A percentile compares a stretch with the other conserved stretches of the same genome.
Evolutionary conservation across 306 rosid genomes (phyloP).

Genomic region (Mucuna pruriens): DNA sequence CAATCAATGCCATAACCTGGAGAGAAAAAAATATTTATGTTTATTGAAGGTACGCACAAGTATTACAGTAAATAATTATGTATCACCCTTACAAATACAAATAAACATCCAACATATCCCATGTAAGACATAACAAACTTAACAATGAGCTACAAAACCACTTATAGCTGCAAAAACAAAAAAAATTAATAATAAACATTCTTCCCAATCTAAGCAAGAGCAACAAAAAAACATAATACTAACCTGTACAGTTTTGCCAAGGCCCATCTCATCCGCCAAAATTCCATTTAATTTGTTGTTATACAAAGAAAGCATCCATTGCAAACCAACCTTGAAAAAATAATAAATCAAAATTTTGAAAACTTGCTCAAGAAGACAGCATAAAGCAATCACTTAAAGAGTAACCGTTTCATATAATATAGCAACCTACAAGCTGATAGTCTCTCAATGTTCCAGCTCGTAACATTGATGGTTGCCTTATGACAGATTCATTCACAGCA

Average conservation of each 20-base stretch:
- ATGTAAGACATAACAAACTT: constrained; percentile 1
- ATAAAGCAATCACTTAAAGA: constrained; percentile 1
- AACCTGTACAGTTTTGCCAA: constrained; percentile 99
- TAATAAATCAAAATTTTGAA: constrained; percentile 25
- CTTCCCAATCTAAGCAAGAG: constrained; percentile 27
- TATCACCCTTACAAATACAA: constrained; percentile 8
- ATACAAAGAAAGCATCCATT: constrained; percentile 99
- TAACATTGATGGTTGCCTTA: constrained; percentile 88
- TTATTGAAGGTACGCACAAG: background rate
- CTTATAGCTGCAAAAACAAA: background rate
- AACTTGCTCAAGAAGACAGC: constrained; percentile 20
- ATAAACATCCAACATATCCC: constrained; percentile 25
- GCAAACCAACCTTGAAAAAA: constrained; percentile 86
- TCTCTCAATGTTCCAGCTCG: constrained; percentile 98
- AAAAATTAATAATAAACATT: background rate
- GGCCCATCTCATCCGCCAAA: constrained; percentile 99
- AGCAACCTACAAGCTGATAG: constrained; percentile 95
- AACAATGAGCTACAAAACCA: constrained; percentile 10
- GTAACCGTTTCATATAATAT: constrained; percentile 34
- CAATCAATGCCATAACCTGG: constrained; percentile 99
- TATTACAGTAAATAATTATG: constrained; percentile 20
- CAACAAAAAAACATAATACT: constrained; percentile 21
- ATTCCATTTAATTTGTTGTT: constrained; percentile 99
- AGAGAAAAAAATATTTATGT: constrained; percentile 15
- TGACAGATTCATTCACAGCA: constrained; percentile 90